These are phyloP conservation scores for Xanthoconium purpureum DNA, from an alignment of 768 basidiomycete genomes.

Conservation along the genomic window DNA sequence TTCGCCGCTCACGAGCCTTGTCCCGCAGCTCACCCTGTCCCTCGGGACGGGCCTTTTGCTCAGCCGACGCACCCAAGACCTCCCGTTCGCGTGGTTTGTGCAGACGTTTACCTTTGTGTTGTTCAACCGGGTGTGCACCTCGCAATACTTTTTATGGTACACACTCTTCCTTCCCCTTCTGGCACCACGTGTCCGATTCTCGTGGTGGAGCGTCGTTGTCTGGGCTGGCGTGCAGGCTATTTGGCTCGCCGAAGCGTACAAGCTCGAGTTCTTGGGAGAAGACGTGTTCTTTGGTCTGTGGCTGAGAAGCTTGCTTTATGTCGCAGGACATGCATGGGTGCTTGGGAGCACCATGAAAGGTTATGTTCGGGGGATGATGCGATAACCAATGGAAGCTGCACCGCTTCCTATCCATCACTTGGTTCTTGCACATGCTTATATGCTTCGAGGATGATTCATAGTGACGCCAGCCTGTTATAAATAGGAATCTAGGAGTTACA, in stretches of 20 bases:
- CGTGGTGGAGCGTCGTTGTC: slow-evolving; percentile 43
- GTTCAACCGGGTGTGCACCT: slow-evolving; percentile 98
- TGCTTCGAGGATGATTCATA: not conserved
- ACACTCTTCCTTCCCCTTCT: slow-evolving; percentile 83
- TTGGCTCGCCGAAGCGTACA: slow-evolving; percentile 91
- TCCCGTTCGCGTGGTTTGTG: slow-evolving; percentile 85
- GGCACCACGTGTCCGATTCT: slow-evolving; percentile 61
- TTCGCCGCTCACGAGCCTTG: slow-evolving; percentile 78
- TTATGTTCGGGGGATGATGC: slow-evolving; percentile 27
- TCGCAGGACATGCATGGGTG: slow-evolving; percentile 78
- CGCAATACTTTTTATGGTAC: slow-evolving; percentile 98
- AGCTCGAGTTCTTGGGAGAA: slow-evolving; percentile 81
- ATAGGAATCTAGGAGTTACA: slow-evolving; percentile 23
- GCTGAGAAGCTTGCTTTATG: slow-evolving; percentile 71
- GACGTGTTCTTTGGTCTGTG: slow-evolving; percentile 75
- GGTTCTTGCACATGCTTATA: not conserved
- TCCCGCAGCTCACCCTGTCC: slow-evolving; percentile 76
- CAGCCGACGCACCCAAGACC: slow-evolving; percentile 51
- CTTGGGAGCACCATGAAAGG: slow-evolving; percentile 58
- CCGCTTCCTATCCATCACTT: not conserved
- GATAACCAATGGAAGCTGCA: not conserved
- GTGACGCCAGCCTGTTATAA: slow-evolving; percentile 4
- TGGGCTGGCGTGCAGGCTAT: slow-evolving; percentile 82
- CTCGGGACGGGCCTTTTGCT: slow-evolving; percentile 73
- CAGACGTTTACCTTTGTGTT: slow-evolving; percentile 91